Evolutionary conservation across 208 protist genomes (phyloP), one percentile per base, ranked within the genome.

Genomic region (Phytomonas sp.): DNA sequence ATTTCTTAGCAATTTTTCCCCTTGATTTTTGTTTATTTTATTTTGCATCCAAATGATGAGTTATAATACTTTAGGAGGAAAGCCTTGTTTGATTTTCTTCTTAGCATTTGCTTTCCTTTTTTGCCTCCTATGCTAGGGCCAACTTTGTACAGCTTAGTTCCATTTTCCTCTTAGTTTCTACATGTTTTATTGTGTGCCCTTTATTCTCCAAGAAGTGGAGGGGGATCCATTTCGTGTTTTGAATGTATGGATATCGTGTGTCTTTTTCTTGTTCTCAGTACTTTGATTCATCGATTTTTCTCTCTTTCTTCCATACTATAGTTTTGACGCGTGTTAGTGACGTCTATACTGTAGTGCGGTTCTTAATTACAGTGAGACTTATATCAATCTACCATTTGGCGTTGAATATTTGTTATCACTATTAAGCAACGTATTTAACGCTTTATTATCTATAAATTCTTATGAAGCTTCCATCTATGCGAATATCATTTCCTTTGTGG

Each of bases 281-380:
- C 60, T 56, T 63, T 37, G 36, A 4, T 53, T 67, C 30, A 46
- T 67, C 51, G 31, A 29, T 72, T 66, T 66, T 63, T n/a, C 31
- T 66, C 9, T 23, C 70, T 61, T 60, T 67, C 40, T 77, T 68
- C 69, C 68, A 69, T 23, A 69, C 23, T 68, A 28, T 33, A 68
- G 15, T 23, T 51, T 51, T 15, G 9, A 51, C 9, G 40, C 20
- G 40, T 51, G 4, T 17, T 23, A 51, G 40, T 51, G 13, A 17
- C 40, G 13, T 15, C 13, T 51, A 17, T 51, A 2, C 13, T 51
- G 20, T 51, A 51, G 40, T 51, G 40, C 20, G 40, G 40, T 51
- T 51, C 9, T 51, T 51, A 51, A 23, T 51, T 51, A 51, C 40
- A 23, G 20, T 51, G 4, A 23, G 13, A 51, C 20, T 51, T 6